phyloP scores from a whole-genome alignment of 1,284 basidiomycete species.

The Trametes sp. region DNA sequence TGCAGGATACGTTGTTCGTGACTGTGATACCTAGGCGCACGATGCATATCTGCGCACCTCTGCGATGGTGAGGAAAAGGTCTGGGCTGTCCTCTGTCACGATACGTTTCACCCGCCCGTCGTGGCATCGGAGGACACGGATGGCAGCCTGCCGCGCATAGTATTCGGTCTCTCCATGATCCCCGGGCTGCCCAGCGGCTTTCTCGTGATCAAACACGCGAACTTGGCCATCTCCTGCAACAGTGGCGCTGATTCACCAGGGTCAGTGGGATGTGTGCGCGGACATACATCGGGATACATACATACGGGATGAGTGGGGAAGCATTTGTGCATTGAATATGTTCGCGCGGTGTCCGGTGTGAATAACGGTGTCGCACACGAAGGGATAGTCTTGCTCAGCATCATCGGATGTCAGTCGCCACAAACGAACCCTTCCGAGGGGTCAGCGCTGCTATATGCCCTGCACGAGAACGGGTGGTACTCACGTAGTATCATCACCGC shows the following conservation, averaged over 20 bases:
- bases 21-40: not conserved
- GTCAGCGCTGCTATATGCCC: too few species aligned
- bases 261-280: not conserved
- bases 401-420: conserved; percentile 64
- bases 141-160: conserved; percentile 52
- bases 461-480: conserved; percentile 39
- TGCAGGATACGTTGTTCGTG: conserved; percentile 36
- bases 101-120: conserved; percentile 78
- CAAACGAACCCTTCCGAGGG: conserved; percentile 61
- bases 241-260: conserved; percentile 57
- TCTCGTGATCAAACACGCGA: conserved; percentile 79
- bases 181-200: conserved; percentile 51
- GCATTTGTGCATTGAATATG: conserved; percentile 88
- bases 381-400: conserved; percentile 59
- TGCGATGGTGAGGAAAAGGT: conserved; percentile 85
- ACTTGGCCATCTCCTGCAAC: conserved; percentile 85
- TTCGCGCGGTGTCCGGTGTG: conserved; percentile 85
- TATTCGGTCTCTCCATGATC: conserved; percentile 48
- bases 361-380: conserved; percentile 67
- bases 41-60: conserved; percentile 62
- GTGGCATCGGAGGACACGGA: conserved; percentile 75
- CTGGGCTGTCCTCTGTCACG: conserved; percentile 83
- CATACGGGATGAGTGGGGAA: conserved; percentile 78
- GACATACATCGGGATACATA: conserved; percentile 42
- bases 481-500: conserved; percentile 86